Conservation (phyloP, 1,139 yeast genomes). For the Blastobotrys buckinghamii region DNA sequence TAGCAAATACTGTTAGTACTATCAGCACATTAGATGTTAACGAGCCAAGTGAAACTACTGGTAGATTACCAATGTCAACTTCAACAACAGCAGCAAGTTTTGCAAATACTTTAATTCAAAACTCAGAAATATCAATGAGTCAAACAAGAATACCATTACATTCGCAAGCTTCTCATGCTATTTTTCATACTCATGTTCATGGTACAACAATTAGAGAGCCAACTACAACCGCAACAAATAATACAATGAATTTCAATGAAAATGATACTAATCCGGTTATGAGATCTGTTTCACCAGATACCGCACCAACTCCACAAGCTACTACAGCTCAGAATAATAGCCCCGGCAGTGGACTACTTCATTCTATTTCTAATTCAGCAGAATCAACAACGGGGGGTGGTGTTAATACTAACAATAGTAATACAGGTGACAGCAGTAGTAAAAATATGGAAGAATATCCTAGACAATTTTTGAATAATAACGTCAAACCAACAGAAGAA, state of each 20-base stretch:
- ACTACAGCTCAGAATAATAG: not conserved
- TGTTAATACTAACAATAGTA: too few relatives aligned
- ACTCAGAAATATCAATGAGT: slow-evolving; percentile 6
- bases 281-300: slow-evolving; percentile 7
- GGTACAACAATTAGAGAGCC: not conserved
- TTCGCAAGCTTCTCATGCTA: slow-evolving; percentile 9
- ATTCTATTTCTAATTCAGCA: not conserved
- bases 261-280: not conserved
- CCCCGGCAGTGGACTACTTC: not conserved
- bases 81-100: slow-evolving; percentile 8
- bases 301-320: not conserved
- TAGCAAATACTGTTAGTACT: not conserved
- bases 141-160: slow-evolving; percentile 5
- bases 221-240: not conserved
- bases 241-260: not conserved
- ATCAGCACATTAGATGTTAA: not conserved
- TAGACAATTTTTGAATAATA: slow-evolving; percentile 46
- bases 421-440: not conserved
- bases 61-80: slow-evolving; percentile 8
- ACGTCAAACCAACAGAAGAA: slow-evolving; percentile 80
- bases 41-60: not conserved
- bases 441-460: not conserved
- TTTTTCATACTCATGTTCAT: slow-evolving; percentile 10
- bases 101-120: slow-evolving; percentile 8
- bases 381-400: too few relatives aligned